Base-by-base conservation (phyloP, 345 rosid genomes). In the Rubroshorea leprosula region DNA sequence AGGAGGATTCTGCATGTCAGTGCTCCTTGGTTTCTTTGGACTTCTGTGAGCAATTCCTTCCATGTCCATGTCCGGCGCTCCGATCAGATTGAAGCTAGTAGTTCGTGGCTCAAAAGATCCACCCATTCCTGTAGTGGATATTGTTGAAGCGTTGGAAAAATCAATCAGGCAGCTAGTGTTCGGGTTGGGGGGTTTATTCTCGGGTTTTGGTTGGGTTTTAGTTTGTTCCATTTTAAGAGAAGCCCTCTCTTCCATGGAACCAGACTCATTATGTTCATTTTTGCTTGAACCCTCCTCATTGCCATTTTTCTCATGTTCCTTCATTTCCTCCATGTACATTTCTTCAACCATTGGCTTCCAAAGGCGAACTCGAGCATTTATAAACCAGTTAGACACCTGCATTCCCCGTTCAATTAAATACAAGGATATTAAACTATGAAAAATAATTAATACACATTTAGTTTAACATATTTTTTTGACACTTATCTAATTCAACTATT, bases 311-410 rank as follows among this genome's bases (percentile, higher is more conserved):
- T 74, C 80, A 25, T 72, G 70, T 44, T 56, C 77, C 62, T 80
- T 68, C 48, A 72, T 63, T 68, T 87, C 96, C 57, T 85, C 96
- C 57, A 44, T 0, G 71, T 87, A 87, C 86, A 87, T 76, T 54
- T 87, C 87, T 69, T 87, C 96, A 2, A 87, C 89, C 96, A 87
- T 83, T 50, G 96, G 96, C 72, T 87, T 87, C 96, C 92, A 87
- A 5, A 87, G 75, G 19, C 96, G 83, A 62, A 84, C 92, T 63
- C 92, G 82, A 24, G 96, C 89, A 67, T 85, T 85, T 44, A 87
- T 87, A 66, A 85, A 87, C 96, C 93, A 82, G 45, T 82, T 82
- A 4, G 87, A 82, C 13, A 82, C 87, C 87, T 82, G 50, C 55
- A 68, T 20, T 60, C 48, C 58, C n/a, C 48, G 41, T 54, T 45